phyloP scores from a whole-genome alignment of 2,329 filamentous ascomycete species.

The Pleoardoris graminearum region DNA sequence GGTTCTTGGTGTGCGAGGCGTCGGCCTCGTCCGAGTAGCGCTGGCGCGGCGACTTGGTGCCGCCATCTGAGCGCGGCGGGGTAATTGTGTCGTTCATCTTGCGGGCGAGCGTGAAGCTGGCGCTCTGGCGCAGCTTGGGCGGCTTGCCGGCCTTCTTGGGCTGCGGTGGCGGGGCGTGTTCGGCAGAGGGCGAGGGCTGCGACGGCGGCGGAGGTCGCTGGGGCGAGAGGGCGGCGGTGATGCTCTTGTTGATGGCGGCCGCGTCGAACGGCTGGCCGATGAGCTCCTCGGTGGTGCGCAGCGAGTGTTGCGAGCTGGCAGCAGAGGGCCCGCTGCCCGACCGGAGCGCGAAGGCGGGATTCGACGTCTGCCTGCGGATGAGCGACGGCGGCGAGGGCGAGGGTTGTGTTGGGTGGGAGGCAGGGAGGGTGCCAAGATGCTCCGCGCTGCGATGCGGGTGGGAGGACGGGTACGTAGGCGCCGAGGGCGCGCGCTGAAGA shows the following conservation, averaged over 20 bases:
- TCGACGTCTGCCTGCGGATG: constrained; percentile 4
- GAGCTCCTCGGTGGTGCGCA: constrained; percentile 11
- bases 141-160: constrained; percentile 28
- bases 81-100: constrained; percentile 48
- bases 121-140: constrained; percentile 46
- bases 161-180: constrained; percentile 33
- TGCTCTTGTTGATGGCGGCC: constrained; percentile 42
- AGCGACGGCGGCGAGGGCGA: constrained; percentile 3
- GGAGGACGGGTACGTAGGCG: constrained; percentile 33
- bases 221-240: constrained; percentile 31
- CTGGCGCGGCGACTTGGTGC: constrained; percentile 44
- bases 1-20: constrained; percentile 28
- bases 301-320: constrained; percentile 10
- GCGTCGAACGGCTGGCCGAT: constrained; percentile 47
- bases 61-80: constrained; percentile 37
- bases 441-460: constrained; percentile 6
- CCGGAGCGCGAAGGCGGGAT: neutral
- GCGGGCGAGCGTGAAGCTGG: constrained; percentile 49
- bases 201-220: constrained; percentile 31
- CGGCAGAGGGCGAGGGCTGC: constrained; percentile 33
- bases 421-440: neutral
- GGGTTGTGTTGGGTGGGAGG: neutral
- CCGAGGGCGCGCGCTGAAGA: constrained; percentile 28
- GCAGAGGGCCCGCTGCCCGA: neutral
- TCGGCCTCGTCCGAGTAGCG: constrained; percentile 46